These are phyloP conservation scores for Parathielavia appendiculata DNA, from an alignment of 495 filamentous ascomycete genomes.

Conservation along the genomic window DNA sequence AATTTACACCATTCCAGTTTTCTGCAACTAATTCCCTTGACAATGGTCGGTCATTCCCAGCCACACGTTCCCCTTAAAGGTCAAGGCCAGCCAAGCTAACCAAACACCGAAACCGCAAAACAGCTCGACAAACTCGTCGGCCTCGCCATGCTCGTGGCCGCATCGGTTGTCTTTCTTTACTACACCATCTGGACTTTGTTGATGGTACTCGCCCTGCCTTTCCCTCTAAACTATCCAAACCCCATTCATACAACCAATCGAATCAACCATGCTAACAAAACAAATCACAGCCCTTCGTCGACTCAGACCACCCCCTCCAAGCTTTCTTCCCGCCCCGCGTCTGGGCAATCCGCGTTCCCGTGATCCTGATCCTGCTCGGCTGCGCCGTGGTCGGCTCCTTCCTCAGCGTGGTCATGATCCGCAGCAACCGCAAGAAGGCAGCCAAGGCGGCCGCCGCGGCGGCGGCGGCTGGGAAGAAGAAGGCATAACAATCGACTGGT, in stretches of 20 bases:
- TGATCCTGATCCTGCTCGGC: constrained; percentile 88
- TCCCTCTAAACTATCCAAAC: neutral
- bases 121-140: constrained; percentile 95
- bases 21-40: constrained; percentile 19
- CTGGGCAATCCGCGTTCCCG: constrained; percentile 97
- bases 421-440: constrained; percentile 95
- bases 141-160: constrained; percentile 94
- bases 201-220: constrained; percentile 60
- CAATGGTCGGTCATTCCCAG: constrained; percentile 33
- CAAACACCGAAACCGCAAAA: neutral
- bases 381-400: constrained; percentile 94
- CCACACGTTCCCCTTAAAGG: neutral
- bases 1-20: neutral
- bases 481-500: constrained; percentile 31
- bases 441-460: constrained; percentile 78
- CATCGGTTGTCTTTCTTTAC: constrained; percentile 94
- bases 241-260: too few species aligned
- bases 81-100: constrained; percentile 19
- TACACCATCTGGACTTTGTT: constrained; percentile 97
- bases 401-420: constrained; percentile 95
- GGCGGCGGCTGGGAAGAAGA: constrained; percentile 42
- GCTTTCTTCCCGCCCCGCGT: constrained; percentile 94
- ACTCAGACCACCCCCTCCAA: constrained; percentile 87
- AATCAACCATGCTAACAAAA: neutral
- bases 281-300: constrained; percentile 82